These are phyloP conservation scores for Sporothrix luriei DNA, from an alignment of 2,329 filamentous ascomycete species.

Conservation along the genomic window DNA sequence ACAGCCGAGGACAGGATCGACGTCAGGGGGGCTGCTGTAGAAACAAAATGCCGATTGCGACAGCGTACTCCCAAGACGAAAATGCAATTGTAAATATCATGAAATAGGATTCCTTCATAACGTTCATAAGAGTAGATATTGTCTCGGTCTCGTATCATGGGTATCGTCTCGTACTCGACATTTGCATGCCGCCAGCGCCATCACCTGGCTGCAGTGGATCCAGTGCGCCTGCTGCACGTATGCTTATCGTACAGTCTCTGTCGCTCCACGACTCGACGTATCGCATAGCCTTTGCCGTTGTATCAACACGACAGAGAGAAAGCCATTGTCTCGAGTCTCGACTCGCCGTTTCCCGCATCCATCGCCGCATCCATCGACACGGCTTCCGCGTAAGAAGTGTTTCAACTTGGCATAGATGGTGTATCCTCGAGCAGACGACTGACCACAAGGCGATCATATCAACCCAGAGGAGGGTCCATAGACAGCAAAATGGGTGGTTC, in stretches of 20 bases:
- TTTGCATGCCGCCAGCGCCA: background rate
- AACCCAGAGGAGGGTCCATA: no score
- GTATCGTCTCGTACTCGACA: background rate
- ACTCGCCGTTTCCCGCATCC: no score
- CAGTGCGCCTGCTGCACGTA: background rate
- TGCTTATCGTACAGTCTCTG: background rate
- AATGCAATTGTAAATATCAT: background rate
- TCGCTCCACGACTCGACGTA: background rate
- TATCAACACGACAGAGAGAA: no score
- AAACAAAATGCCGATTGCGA: background rate
- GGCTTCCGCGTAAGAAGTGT: background rate
- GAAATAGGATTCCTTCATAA: no score
- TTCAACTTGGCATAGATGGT: background rate
- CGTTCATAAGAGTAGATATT: background rate
- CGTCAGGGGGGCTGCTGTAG: conserved; percentile 20
- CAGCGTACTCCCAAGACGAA: background rate
- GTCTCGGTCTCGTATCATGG: background rate
- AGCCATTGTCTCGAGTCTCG: no score
- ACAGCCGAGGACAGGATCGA: conserved; percentile 7
- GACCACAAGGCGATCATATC: background rate
- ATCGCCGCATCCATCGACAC: no score
- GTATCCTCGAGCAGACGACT: no score
- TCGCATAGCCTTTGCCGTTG: no score
- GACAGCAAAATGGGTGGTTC: no score
- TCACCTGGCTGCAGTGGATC: background rate